Evolutionary conservation across 331 rosid genomes (phyloP).

Genomic region (Cydonia oblonga): DNA sequence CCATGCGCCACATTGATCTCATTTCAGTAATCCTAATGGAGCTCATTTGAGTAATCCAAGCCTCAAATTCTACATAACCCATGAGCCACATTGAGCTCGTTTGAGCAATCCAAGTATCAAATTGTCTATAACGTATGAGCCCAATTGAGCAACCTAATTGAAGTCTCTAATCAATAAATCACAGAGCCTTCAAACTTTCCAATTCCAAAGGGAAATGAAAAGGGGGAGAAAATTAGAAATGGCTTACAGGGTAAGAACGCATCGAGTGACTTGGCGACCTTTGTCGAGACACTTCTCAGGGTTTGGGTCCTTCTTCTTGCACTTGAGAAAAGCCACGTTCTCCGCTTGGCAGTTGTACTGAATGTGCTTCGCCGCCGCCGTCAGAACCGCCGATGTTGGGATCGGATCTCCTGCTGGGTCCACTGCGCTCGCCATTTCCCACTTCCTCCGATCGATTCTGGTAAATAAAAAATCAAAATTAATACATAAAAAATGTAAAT

Average conservation of each 20-base stretch:
- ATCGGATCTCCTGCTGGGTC: slow-evolving; percentile 82
- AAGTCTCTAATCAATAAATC: too few species aligned
- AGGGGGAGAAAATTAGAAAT: not conserved
- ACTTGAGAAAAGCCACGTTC: slow-evolving; percentile 77
- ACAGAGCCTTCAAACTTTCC: not conserved
- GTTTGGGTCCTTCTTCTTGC: slow-evolving; percentile 85
- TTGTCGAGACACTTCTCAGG: slow-evolving; percentile 90
- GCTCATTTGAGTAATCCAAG: not conserved
- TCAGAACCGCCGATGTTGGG: slow-evolving; percentile 85
- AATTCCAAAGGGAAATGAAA: not conserved
- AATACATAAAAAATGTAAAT: not conserved
- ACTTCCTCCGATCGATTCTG: slow-evolving; percentile 17
- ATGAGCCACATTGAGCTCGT: not conserved
- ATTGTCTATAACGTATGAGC: too few species aligned
- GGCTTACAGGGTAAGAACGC: slow-evolving; percentile 77
- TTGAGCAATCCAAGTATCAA: not conserved
- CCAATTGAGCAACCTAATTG: too few species aligned
- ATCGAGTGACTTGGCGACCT: slow-evolving; percentile 85
- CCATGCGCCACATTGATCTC: not conserved
- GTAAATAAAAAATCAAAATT: not conserved
- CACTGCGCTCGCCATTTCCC: slow-evolving; percentile 64
- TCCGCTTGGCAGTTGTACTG: slow-evolving; percentile 56
- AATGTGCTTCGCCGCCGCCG: slow-evolving; percentile 87
- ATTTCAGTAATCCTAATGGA: too few species aligned
- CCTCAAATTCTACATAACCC: not conserved